phyloP scores from a whole-genome alignment of 352 stramenopile species.

The Phytophthora sp. region DNA sequence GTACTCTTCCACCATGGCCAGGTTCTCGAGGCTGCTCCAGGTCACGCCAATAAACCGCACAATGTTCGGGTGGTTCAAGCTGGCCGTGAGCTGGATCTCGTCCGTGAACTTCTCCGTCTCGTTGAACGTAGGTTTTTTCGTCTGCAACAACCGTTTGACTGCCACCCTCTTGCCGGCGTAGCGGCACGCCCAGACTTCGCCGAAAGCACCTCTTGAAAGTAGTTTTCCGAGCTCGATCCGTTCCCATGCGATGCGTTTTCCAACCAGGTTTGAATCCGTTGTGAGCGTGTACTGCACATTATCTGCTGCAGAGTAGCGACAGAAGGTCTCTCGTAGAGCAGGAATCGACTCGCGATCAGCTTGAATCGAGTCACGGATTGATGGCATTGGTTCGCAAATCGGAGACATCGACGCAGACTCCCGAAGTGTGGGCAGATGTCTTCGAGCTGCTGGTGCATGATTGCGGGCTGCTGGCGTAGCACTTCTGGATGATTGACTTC shows the following conservation, averaged over 20 bases:
- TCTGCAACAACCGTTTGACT: slow-evolving; percentile 57
- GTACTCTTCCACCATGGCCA: slow-evolving; percentile 65
- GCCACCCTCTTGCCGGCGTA: slow-evolving; percentile 47
- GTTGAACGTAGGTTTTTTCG: slow-evolving; percentile 40
- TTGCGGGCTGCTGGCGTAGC: not conserved
- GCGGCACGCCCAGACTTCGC: slow-evolving; percentile 58
- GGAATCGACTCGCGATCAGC: slow-evolving; percentile 27
- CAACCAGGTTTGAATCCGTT: slow-evolving; percentile 40
- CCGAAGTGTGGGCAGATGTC: slow-evolving; percentile 25
- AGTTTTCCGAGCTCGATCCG: slow-evolving; percentile 45
- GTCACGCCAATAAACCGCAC: slow-evolving; percentile 54
- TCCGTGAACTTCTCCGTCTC: slow-evolving; percentile 52
- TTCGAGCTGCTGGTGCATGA: not conserved
- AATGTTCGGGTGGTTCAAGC: slow-evolving; percentile 51
- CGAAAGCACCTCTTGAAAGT: slow-evolving; percentile 52
- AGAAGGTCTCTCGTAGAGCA: slow-evolving; percentile 32
- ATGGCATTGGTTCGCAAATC: slow-evolving; percentile 15
- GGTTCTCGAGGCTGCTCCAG: slow-evolving; percentile 53
- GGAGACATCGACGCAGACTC: slow-evolving; percentile 21
- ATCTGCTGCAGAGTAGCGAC: slow-evolving; percentile 27
- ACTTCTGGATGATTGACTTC: slow-evolving; percentile 13
- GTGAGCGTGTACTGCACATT: slow-evolving; percentile 41
- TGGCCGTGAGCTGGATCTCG: slow-evolving; percentile 57
- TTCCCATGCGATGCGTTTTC: slow-evolving; percentile 45
- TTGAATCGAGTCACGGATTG: slow-evolving; percentile 30